phyloP scores from a whole-genome alignment of 768 basidiomycete genomes.

The Lactarius evosmus region DNA sequence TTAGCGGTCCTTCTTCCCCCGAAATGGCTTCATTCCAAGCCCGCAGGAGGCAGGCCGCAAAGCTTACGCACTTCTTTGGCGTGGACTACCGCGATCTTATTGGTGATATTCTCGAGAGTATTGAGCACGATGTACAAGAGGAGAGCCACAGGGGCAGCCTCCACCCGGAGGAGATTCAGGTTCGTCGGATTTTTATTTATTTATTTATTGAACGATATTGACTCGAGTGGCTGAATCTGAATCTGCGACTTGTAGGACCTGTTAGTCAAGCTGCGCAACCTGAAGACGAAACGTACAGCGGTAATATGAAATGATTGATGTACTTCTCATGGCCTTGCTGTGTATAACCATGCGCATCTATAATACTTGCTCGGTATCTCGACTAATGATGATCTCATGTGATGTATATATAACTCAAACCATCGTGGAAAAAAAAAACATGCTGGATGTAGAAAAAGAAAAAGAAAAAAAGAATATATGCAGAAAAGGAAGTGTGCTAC shows the following conservation, averaged over 20 bases:
- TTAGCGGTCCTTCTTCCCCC: constrained; percentile 40
- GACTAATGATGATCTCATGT: constrained; percentile 12
- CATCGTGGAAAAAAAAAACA: constrained; percentile 2
- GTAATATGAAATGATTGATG: constrained; percentile 25
- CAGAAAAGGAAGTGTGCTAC: constrained; percentile 34
- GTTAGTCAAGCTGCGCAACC: constrained; percentile 49
- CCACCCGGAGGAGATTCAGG: constrained; percentile 67
- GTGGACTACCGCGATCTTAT: constrained; percentile 80
- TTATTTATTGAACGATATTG: not conserved
- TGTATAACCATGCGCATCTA: constrained; percentile 27
- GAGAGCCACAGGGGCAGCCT: constrained; percentile 63
- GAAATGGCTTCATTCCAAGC: constrained; percentile 60
- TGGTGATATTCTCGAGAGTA: constrained; percentile 72
- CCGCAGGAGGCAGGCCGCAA: constrained; percentile 72
- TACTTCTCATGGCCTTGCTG: constrained; percentile 28
- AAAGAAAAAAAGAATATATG: not conserved
- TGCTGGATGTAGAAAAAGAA: not conserved
- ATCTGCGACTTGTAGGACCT: constrained; percentile 32
- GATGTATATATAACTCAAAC: constrained; percentile 8
- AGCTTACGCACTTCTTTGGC: constrained; percentile 84
- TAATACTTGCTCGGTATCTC: constrained; percentile 14
- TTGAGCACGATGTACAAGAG: constrained; percentile 71
- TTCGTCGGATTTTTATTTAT: constrained; percentile 35
- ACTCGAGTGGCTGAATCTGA: constrained; percentile 11
- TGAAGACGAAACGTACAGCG: constrained; percentile 50